Conservation (phyloP, 2,329 filamentous ascomycete genomes). For the Fusarium chuoi region DNA sequence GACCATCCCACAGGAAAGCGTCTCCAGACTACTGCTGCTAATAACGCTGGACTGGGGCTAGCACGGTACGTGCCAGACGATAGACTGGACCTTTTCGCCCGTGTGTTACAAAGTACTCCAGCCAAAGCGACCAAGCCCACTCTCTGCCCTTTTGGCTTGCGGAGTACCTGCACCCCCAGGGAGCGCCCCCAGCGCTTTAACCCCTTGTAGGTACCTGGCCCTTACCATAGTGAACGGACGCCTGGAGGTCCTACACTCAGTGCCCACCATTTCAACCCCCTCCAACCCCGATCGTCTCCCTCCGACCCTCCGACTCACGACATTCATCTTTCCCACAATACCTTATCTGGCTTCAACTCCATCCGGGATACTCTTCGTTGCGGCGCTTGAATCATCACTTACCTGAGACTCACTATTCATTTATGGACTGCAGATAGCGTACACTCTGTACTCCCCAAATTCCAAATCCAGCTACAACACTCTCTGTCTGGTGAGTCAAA, state of each 20-base stretch:
- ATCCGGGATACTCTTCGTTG: conserved; percentile 23
- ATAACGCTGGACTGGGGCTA: conserved; percentile 36
- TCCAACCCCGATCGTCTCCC: conserved; percentile 38
- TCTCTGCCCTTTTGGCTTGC: conserved; percentile 16
- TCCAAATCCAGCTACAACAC: not conserved
- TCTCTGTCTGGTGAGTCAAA: conserved; percentile 41
- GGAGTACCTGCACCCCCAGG: conserved; percentile 26
- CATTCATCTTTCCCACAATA: conserved; percentile 37
- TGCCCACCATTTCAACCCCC: conserved; percentile 45
- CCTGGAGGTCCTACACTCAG: conserved; percentile 34
- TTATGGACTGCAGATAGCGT: conserved; percentile 39
- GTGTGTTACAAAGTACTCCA: conserved; percentile 36
- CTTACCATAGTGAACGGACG: conserved; percentile 24
- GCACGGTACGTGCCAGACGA: conserved; percentile 28
- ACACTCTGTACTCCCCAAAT: not conserved
- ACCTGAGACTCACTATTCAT: conserved; percentile 16
- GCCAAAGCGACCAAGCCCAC: conserved; percentile 30
- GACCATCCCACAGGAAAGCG: conserved; percentile 14
- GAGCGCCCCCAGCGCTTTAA: conserved; percentile 30
- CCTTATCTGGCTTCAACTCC: conserved; percentile 35
- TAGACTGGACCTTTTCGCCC: conserved; percentile 36
- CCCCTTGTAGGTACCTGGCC: conserved; percentile 25
- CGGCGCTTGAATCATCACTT: conserved; percentile 3
- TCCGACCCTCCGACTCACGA: conserved; percentile 41
- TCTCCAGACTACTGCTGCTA: conserved; percentile 35